Percentiles rank a stretch among this genome's conserved stretches.
phyloP scores from a whole-genome alignment of 306 rosid species.

The Herpetospermum pedunculosum region DNA sequence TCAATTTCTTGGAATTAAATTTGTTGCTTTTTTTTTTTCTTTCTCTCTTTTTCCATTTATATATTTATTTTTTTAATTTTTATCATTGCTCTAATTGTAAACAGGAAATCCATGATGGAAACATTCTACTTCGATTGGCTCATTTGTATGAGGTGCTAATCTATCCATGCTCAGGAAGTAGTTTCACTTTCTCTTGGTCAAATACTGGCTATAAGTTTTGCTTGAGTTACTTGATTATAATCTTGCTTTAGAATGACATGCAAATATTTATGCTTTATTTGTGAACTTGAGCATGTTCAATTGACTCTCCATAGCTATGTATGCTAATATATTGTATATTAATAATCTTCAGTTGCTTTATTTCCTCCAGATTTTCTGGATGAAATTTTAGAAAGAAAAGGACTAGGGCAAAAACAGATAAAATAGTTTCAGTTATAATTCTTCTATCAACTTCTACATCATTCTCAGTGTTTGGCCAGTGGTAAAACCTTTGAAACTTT shows the following conservation, averaged over 20 bases:
- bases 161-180: not conserved
- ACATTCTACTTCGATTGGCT: constrained; percentile 33
- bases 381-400: not conserved
- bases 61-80: not conserved
- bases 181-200: not conserved
- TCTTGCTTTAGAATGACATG: not conserved
- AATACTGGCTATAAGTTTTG: not conserved
- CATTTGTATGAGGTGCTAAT: constrained; percentile 32
- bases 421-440: not conserved
- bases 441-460: not conserved
- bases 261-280: not conserved
- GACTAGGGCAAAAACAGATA: not conserved
- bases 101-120: constrained; percentile 31
- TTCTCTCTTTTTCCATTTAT: not conserved
- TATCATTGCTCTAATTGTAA: not conserved
- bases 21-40: not conserved
- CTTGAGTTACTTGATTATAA: not conserved
- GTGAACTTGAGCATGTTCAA: not conserved
- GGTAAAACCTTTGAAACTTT: not conserved
- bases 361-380: not conserved
- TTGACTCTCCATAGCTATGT: too few species aligned
- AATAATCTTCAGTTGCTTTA: not conserved
- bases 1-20: not conserved
- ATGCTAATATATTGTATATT: not conserved
- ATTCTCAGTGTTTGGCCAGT: not conserved